phyloP scores from a whole-genome alignment of 306 rosid species.

The Casuarina glauca region DNA sequence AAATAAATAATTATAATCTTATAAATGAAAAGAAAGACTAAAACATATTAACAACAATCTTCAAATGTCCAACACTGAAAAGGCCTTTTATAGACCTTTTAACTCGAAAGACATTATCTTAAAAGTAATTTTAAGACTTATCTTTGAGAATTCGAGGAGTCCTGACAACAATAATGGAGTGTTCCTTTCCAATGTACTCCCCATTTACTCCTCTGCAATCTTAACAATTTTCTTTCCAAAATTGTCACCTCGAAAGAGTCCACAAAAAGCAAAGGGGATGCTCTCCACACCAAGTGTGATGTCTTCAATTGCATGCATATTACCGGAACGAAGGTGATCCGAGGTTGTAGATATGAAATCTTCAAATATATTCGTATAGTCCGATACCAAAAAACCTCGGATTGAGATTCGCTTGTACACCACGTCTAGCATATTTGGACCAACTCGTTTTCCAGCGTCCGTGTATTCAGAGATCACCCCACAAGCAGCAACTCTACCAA shows the following conservation, averaged over 20 bases:
- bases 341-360: constrained; percentile 46
- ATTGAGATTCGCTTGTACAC: constrained; percentile 63
- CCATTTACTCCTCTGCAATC: constrained; percentile 36
- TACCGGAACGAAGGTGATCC: constrained; percentile 44
- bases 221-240: constrained; percentile 65
- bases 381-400: constrained; percentile 54
- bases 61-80: too few relatives aligned
- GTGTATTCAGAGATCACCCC: constrained; percentile 68
- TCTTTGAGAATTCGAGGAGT: too few relatives aligned
- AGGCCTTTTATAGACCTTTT: too few relatives aligned
- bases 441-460: constrained; percentile 36
- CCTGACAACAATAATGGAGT: too few relatives aligned
- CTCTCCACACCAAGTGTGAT: constrained; percentile 52
- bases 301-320: constrained; percentile 54
- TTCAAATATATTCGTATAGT: constrained; percentile 34
- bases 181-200: not conserved
- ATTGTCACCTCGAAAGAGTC: constrained; percentile 61
- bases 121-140: too few relatives aligned
- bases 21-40: too few relatives aligned
- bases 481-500: constrained; percentile 68
- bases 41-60: too few relatives aligned
- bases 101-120: too few relatives aligned
- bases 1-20: too few relatives aligned
- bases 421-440: constrained; percentile 52
- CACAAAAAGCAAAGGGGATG: constrained; percentile 66